A percentile compares a stretch with the other conserved stretches of the same genome.
Evolutionary conservation across 2,329 filamentous ascomycete genomes (phyloP).

Genomic region (Coniochaeta pulveracea): DNA sequence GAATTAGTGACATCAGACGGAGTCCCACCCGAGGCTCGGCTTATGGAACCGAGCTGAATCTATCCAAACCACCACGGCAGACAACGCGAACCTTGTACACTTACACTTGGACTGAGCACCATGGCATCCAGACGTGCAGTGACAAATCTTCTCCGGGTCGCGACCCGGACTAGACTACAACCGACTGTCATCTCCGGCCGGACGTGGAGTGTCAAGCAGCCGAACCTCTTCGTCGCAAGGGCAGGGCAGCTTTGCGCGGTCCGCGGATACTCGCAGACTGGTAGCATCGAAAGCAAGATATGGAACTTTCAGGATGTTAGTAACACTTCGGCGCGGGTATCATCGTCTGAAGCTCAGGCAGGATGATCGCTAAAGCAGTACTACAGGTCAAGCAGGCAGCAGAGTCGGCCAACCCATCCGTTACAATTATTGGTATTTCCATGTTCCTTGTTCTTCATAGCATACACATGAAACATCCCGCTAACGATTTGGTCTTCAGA

Average conservation of each 20-base stretch:
- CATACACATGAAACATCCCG: background rate
- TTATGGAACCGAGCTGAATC: background rate
- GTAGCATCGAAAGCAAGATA: conserved; percentile 22
- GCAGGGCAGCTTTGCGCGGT: background rate
- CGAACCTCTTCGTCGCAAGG: background rate
- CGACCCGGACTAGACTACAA: background rate
- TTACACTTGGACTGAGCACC: no score
- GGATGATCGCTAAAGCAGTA: no score
- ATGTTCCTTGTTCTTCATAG: background rate
- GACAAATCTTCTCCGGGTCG: background rate
- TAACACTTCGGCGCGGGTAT: background rate
- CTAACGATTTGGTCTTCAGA: conserved; percentile 28
- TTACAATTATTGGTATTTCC: conserved; percentile 35
- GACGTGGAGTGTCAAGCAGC: background rate
- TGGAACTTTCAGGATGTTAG: conserved; percentile 37
- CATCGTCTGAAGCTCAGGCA: conserved; percentile 28
- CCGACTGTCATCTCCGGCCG: background rate
- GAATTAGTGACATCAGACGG: no score
- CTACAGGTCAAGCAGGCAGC: no score
- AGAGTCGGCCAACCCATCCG: conserved; percentile 17
- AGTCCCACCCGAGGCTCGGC: no score
- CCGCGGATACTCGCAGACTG: conserved; percentile 18
- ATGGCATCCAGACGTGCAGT: conserved; percentile 7
- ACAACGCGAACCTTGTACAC: no score
- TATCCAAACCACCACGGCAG: background rate